Conservation (phyloP, 2,329 filamentous ascomycete species). For the Alternaria novae-zelandiae region DNA sequence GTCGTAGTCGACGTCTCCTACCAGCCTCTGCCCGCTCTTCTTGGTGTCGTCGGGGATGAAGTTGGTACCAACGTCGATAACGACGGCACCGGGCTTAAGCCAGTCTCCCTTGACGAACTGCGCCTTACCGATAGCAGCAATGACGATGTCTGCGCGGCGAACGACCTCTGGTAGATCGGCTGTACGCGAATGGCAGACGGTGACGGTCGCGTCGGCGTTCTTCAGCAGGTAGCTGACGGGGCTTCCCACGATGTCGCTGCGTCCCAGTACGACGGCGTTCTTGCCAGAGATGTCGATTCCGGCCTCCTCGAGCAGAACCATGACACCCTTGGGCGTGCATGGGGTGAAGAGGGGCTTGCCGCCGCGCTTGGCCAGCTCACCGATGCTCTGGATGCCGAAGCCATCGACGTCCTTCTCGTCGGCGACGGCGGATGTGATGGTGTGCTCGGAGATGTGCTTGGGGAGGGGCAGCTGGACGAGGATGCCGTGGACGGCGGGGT, state of each 20-base stretch:
- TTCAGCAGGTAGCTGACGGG: slow-evolving; percentile 95
- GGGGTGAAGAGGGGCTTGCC: slow-evolving; percentile 88
- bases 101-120: slow-evolving; percentile 92
- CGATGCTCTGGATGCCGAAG: slow-evolving; percentile 92
- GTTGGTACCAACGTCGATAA: slow-evolving; percentile 98
- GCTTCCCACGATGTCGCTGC: slow-evolving; percentile 96
- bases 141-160: slow-evolving; percentile 84
- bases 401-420: slow-evolving; percentile 98
- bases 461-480: slow-evolving; percentile 93
- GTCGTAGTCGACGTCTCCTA: slow-evolving; percentile 94
- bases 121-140: slow-evolving; percentile 88
- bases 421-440: slow-evolving; percentile 85
- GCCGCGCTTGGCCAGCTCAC: slow-evolving; percentile 93
- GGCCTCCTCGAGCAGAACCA: slow-evolving; percentile 85
- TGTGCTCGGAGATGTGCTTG: slow-evolving; percentile 86
- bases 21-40: slow-evolving; percentile 90
- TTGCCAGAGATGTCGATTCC: slow-evolving; percentile 87
- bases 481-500: slow-evolving; percentile 85
- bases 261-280: slow-evolving; percentile 90
- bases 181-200: slow-evolving; percentile 92
- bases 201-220: slow-evolving; percentile 95
- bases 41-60: slow-evolving; percentile 87
- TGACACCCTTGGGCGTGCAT: slow-evolving; percentile 96
- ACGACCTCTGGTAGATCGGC: slow-evolving; percentile 73
- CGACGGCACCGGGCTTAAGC: slow-evolving; percentile 92